Base-by-base conservation (phyloP, 371 early-diverging fungal genomes). In the Mucor ambiguus region DNA sequence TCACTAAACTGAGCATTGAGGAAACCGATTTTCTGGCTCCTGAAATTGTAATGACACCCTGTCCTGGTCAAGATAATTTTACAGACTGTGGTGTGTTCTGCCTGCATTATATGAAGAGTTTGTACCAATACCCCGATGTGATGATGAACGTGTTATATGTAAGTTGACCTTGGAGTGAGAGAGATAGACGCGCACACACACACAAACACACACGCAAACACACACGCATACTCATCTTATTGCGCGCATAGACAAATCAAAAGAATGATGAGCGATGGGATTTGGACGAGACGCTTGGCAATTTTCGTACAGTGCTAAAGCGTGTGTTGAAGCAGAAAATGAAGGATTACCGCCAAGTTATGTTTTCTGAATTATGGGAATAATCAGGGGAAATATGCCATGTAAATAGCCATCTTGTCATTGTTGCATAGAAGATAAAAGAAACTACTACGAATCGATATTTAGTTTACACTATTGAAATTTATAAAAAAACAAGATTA, bases 21-120 rank as follows among this genome's bases (percentile, higher is more conserved):
- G 55, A 58, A 28, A 20, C 33, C 14, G 49, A 58, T 2, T 68
- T 72, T 24, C 12, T 65, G 20, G 38, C 22, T 14, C 72, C 72
- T 2, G 49, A 62, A 2, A 48, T 61, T 24, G 37, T 65, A 3
- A 30, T 24, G 18, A 7, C 46, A 0, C 14, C 55, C 3, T 72
- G 68, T 38, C 72, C 72, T 11, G 43, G 24, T 2, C 72, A 72
- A 62, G 44, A 63, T 4, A 72, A 72, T n/a, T 58, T 58, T 16
- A 60, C 61, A 8, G 72, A 72, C 11, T 72, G 72, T 38, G 72
- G 72, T 12, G 63, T 72, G 0, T 72, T 61, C 11, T 67, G 72
- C 33, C 38, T 71, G 20, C 61, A 71, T 37, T 67, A 57, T 18
- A 64, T 67, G 29, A 46, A 64, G 7, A 57, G 30, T 16, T 22